Percentiles rank a stretch among this genome's conserved stretches.
These are phyloP conservation scores for Medicago ruthenica DNA, from an alignment of 306 rosid species.

Conservation along the genomic window DNA sequence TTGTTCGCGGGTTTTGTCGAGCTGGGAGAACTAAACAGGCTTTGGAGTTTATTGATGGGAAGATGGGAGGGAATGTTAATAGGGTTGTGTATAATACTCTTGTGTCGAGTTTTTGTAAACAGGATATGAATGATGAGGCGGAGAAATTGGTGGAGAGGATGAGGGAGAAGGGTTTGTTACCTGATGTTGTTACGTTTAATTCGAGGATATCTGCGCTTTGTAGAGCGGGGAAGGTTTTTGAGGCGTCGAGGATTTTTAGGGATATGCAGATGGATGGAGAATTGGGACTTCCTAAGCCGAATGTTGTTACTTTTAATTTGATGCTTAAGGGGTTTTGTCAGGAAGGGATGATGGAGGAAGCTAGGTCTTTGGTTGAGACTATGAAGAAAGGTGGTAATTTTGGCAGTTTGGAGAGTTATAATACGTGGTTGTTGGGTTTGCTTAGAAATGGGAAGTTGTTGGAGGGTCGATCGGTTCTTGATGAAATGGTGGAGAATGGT, in stretches of 20 bases:
- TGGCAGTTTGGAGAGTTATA: slow-evolving; percentile 66
- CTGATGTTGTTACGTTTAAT: slow-evolving; percentile 84
- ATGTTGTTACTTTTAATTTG: slow-evolving; percentile 68
- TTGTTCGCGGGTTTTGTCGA: slow-evolving; percentile 85
- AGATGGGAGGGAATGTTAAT: slow-evolving; percentile 30
- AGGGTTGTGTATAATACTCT: slow-evolving; percentile 79
- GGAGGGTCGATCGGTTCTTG: slow-evolving; percentile 69
- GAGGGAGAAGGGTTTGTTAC: slow-evolving; percentile 66
- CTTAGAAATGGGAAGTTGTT: slow-evolving; percentile 62
- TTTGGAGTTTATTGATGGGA: slow-evolving; percentile 47
- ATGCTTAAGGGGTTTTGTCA: slow-evolving; percentile 83
- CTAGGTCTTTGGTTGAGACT: slow-evolving; percentile 67
- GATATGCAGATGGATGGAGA: slow-evolving; percentile 85
- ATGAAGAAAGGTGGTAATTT: slow-evolving; percentile 57
- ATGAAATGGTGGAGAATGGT: slow-evolving; percentile 72
- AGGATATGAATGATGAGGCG: slow-evolving; percentile 71
- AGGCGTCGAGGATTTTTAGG: slow-evolving; percentile 88
- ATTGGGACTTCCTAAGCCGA: slow-evolving; percentile 84
- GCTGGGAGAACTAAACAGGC: slow-evolving; percentile 55
- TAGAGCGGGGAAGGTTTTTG: slow-evolving; percentile 68
- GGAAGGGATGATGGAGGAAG: slow-evolving; percentile 78
- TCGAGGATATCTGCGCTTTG: slow-evolving; percentile 92
- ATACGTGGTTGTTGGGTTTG: slow-evolving; percentile 79
- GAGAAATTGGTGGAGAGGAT: slow-evolving; percentile 81
- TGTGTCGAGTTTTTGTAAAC: slow-evolving; percentile 72